Base-by-base conservation (phyloP, 2,329 filamentous ascomycete genomes). In the Alternaria infectoria region DNA sequence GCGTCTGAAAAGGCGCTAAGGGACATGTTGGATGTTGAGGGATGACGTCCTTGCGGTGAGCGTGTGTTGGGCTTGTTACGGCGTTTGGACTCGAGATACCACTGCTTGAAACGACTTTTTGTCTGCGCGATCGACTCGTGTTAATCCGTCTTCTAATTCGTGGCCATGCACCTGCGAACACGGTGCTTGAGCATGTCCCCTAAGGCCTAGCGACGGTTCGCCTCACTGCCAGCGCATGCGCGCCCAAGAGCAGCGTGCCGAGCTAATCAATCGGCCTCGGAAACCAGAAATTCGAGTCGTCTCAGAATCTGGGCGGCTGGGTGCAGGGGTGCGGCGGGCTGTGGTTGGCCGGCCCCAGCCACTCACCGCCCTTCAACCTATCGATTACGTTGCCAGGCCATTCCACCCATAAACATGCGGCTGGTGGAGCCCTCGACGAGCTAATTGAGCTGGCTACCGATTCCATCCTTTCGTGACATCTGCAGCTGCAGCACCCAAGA, bases 1-100 rank as follows among this genome's bases (percentile, higher is more conserved):
- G 89, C 89, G 17, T 88, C 88, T n/a, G 91, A 93, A 74, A 81
- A 82, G 9, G 86, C 81, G 13, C 77, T 93, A 77, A 88, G 82
- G 73, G 84, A 86, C 62, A 88, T 91, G 80, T 75, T 93, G 69
- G 88, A 89, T 67, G 82, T 89, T 15, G 79, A 86, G 69, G 36
- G 57, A 51, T 67, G 65, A 69, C 17, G 36, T 26, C 32, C 13
- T 51, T 49, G n/a, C n/a, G 44, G 28, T 26, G 32, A 15, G 54
- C 25, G 47, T 19, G 26, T 50, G 43, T 26, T 15, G 32, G 46
- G 23, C 28, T 26, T 40, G 15, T 58, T 50, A 17, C 45, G 63
- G 67, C 64, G 61, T 67, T 64, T 26, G 54, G 19, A 54, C 50
- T 59, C 58, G 57, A 62, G 66, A 68, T 65, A 65, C 64, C 66